Evolutionary conservation across 2,329 filamentous ascomycete genomes (phyloP).

Genomic region (Keithomyces neogunnii): DNA sequence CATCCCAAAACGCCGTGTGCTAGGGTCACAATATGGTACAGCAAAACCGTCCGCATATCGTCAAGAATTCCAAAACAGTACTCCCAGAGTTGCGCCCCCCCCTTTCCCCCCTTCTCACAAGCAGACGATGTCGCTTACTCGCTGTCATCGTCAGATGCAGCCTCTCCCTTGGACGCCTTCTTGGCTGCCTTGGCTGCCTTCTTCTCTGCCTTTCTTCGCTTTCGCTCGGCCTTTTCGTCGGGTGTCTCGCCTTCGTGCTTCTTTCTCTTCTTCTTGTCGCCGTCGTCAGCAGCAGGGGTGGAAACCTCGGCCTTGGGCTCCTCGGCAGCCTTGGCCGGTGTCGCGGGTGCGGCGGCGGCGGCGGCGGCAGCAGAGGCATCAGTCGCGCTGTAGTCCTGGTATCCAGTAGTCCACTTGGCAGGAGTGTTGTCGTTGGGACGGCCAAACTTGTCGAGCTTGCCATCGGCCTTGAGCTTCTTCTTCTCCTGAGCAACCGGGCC

Average conservation of each 20-base stretch:
- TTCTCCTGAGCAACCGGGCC: slow-evolving; percentile 91
- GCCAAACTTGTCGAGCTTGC: slow-evolving; percentile 97
- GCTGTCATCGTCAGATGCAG: slow-evolving; percentile 37
- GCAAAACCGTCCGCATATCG: slow-evolving; percentile 12
- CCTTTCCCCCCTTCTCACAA: neutral
- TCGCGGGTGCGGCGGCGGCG: slow-evolving; percentile 28
- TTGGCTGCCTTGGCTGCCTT: slow-evolving; percentile 49
- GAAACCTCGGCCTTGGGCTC: slow-evolving; percentile 28
- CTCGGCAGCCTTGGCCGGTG: slow-evolving; percentile 21
- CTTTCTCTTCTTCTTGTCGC: slow-evolving; percentile 62
- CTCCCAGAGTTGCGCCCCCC: neutral
- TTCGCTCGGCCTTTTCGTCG: slow-evolving; percentile 57
- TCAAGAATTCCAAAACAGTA: slow-evolving; percentile 7
- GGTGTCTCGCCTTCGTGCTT: slow-evolving; percentile 72
- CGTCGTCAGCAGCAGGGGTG: slow-evolving; percentile 36
- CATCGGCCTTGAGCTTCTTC: slow-evolving; percentile 98
- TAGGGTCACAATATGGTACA: slow-evolving; percentile 14
- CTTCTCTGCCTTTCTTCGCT: slow-evolving; percentile 52
- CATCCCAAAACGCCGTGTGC: slow-evolving; percentile 14
- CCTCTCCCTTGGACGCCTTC: slow-evolving; percentile 43
- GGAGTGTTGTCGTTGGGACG: slow-evolving; percentile 88
- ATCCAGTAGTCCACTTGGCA: slow-evolving; percentile 83
- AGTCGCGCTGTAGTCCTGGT: slow-evolving; percentile 76
- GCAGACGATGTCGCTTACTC: slow-evolving; percentile 5
- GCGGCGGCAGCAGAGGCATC: slow-evolving; percentile 34